These are phyloP conservation scores for Verruconis gallopava DNA, from an alignment of 2,329 filamentous ascomycete genomes.

Conservation along the genomic window DNA sequence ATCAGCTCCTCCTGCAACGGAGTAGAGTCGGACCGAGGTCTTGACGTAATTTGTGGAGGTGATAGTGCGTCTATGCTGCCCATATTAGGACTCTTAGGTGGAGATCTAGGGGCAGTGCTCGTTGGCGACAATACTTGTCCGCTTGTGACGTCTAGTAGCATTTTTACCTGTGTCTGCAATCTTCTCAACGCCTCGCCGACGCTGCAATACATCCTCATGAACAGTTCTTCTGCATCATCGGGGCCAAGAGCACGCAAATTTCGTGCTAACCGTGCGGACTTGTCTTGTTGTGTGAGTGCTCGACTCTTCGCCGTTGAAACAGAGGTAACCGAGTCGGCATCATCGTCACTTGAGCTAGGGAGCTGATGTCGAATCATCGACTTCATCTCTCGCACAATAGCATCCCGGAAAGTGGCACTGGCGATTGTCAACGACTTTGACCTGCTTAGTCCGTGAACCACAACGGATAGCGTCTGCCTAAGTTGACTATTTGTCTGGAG, in stretches of 20 bases:
- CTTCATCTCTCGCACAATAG: constrained; percentile 75
- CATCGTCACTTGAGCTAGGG: constrained; percentile 87
- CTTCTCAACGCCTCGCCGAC: constrained; percentile 78
- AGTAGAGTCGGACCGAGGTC: constrained; percentile 6
- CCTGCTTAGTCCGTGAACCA: constrained; percentile 66
- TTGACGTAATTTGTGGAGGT: constrained; percentile 13
- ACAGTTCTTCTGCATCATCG: constrained; percentile 70
- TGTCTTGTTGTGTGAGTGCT: constrained; percentile 57
- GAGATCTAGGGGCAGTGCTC: constrained; percentile 30
- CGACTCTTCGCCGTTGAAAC: constrained; percentile 53
- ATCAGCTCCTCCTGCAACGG: constrained; percentile 58
- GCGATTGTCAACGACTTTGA: constrained; percentile 70
- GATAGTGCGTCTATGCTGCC: constrained; percentile 10
- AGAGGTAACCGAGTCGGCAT: constrained; percentile 80
- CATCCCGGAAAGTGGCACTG: constrained; percentile 71
- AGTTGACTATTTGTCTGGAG: constrained; percentile 59
- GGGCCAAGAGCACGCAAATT: constrained; percentile 76
- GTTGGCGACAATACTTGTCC: constrained; percentile 41
- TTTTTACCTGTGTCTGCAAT: constrained; percentile 81
- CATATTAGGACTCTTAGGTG: constrained; percentile 34
- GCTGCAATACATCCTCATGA: constrained; percentile 71
- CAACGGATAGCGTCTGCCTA: constrained; percentile 54
- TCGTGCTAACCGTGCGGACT: constrained; percentile 73
- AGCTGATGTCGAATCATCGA: constrained; percentile 71
- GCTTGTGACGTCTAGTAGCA: constrained; percentile 87